Conservation (phyloP, 2,329 filamentous ascomycete genomes). For the Microcyclospora pomicola region DNA sequence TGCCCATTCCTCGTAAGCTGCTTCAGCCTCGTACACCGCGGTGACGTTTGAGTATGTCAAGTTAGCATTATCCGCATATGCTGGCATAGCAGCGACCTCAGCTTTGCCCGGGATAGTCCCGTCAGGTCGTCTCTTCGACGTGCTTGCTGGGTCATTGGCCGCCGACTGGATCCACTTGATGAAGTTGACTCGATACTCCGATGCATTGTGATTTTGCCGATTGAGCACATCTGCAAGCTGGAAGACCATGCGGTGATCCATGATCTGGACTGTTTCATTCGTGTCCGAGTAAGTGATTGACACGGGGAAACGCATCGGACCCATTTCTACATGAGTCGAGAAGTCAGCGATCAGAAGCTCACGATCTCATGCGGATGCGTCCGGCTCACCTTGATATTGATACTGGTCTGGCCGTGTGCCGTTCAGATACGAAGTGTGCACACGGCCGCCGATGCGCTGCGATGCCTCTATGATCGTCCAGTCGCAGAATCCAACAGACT, state of each 20-base stretch:
- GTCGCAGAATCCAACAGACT: slow-evolving; percentile 44
- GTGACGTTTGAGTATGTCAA: slow-evolving; percentile 21
- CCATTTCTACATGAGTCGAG: slow-evolving; percentile 35
- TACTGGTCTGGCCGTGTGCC: slow-evolving; percentile 46
- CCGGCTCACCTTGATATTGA: slow-evolving; percentile 39
- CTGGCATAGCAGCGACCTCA: slow-evolving; percentile 33
- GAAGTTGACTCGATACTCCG: slow-evolving; percentile 40
- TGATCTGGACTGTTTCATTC: slow-evolving; percentile 44
- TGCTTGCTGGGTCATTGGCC: slow-evolving; percentile 40
- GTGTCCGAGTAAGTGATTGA: slow-evolving; percentile 32
- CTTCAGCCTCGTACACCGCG: slow-evolving; percentile 25
- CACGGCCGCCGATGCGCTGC: slow-evolving; percentile 47
- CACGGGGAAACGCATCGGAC: slow-evolving; percentile 51
- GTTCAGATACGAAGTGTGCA: slow-evolving; percentile 49
- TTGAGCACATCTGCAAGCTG: slow-evolving; percentile 49
- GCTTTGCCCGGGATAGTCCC: slow-evolving; percentile 41
- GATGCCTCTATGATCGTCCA: slow-evolving; percentile 49
- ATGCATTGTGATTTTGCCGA: slow-evolving; percentile 40
- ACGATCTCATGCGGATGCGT: too few species aligned
- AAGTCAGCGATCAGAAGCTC: too few species aligned
- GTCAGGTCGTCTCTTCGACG: slow-evolving; percentile 34
- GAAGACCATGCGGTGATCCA: slow-evolving; percentile 52
- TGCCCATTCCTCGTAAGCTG: slow-evolving; percentile 25
- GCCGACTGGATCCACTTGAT: slow-evolving; percentile 48
- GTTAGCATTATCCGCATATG: slow-evolving; percentile 12